Evolutionary conservation across 352 stramenopile genomes (phyloP).

Genomic region (Albugo candida): DNA sequence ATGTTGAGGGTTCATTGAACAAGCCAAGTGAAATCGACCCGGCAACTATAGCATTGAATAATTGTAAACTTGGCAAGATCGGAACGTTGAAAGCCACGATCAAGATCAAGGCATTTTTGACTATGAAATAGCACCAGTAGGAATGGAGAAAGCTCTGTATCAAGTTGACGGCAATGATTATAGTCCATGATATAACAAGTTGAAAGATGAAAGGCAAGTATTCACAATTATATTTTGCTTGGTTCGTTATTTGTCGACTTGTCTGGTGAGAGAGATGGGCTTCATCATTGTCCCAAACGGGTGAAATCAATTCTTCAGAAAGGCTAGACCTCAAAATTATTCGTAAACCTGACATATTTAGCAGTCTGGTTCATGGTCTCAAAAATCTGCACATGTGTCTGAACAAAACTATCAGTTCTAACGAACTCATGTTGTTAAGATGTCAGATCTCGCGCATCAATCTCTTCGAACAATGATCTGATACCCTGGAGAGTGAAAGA

Average conservation of each 20-base stretch:
- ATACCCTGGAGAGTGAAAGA: not conserved
- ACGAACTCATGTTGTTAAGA: conserved; percentile 50
- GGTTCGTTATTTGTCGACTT: no score
- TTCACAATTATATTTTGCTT: conserved; percentile 24
- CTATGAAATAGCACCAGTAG: no score
- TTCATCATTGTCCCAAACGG: conserved; percentile 40
- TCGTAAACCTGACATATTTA: conserved; percentile 27
- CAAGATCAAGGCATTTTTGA: no score
- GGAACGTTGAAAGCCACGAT: no score
- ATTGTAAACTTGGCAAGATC: no score
- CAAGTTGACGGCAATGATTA: no score
- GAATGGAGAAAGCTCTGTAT: no score
- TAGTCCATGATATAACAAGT: no score
- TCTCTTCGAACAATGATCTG: conserved; percentile 4
- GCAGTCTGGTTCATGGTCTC: conserved; percentile 45
- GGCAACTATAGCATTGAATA: no score
- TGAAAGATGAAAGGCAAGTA: no score
- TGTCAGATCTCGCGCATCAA: conserved; percentile 22
- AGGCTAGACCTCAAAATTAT: conserved; percentile 41
- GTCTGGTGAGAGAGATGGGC: no score
- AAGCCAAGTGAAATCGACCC: not conserved
- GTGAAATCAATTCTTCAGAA: conserved; percentile 70
- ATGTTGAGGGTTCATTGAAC: no score
- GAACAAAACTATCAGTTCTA: conserved; percentile 45
- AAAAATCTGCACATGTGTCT: conserved; percentile 29